These are phyloP conservation scores for Suhomyces xylopsoci DNA, from an alignment of 805 yeast genomes.

Conservation along the genomic window DNA sequence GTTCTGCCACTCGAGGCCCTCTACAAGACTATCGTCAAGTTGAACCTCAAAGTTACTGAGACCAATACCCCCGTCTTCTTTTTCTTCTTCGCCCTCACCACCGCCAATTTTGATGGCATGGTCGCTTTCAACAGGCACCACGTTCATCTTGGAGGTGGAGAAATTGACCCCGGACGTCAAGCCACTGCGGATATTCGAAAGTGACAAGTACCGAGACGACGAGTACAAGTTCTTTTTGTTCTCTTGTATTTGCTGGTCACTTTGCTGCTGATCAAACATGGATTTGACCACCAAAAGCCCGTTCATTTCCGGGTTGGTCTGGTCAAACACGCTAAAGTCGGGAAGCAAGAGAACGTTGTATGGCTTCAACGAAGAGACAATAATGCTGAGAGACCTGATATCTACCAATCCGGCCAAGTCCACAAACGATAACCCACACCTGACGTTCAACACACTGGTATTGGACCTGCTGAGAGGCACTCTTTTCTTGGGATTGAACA, in stretches of 20 bases:
- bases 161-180: conserved; percentile 13
- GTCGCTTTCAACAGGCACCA: conserved; percentile 35
- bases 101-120: conserved; percentile 43
- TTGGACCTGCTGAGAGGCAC: conserved; percentile 14
- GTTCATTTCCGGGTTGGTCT: conserved; percentile 17
- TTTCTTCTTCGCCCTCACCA: conserved; percentile 43
- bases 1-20: conserved; percentile 75
- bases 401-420: conserved; percentile 87
- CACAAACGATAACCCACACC: conserved; percentile 72
- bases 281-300: conserved; percentile 27
- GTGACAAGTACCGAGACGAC: conserved; percentile 28
- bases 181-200: conserved; percentile 30
- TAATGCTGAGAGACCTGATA: conserved; percentile 72
- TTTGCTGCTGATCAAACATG: conserved; percentile 30
- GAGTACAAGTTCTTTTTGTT: conserved; percentile 16
- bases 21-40: conserved; percentile 61
- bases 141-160: conserved; percentile 23
- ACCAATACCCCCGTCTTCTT: conserved; percentile 37
- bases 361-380: conserved; percentile 77
- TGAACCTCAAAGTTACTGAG: conserved; percentile 53
- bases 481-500: conserved; percentile 51
- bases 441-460: conserved; percentile 30
- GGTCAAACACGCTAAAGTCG: conserved; percentile 32
- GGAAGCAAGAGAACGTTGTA: conserved; percentile 60
- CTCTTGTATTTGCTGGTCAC: conserved; percentile 21